Base-by-base conservation (phyloP, 768 basidiomycete genomes). In the Suillus alpinus region DNA sequence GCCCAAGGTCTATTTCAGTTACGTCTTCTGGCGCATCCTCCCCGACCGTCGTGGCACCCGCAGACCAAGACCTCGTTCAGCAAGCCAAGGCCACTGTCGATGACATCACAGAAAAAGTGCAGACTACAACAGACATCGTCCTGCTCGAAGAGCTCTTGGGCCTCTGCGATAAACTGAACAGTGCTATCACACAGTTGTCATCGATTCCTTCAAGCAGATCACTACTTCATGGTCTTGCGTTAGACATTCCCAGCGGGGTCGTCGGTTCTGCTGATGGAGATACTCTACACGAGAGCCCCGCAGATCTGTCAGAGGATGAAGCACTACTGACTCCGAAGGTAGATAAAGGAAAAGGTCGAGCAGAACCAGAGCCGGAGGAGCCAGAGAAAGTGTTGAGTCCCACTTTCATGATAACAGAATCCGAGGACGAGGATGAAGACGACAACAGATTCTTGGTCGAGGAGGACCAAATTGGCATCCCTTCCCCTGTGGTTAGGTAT, bases 311-410 rank as follows among this genome's bases (percentile, higher is more conserved):
- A 3, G 65, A 53, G 23, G 63, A 63, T 5, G 75, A 74, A 1
- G 61, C 64, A 23, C 83, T 79, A 14, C 76, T 81, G 44, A 89
- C 88, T 20, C 88, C 89, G 0, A 81, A 81, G 52, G 69, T 88
- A 16, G 89, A 93, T 72, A 94, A 93, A 71, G 92, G 91, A 59
- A 93, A 93, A 73, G 85, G 80, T 23, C 82, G 82, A 56, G 90
- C 89, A 31, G 80, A 86, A 66, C 84, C 88, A 0, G 83, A 87
- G 67, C 83, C 88, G 1, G 83, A 88, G 73, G 80, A 85, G 51
- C 83, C 76, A 2, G 89, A 91, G 75, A 86, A 84, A 72, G 84
- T 91, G 66, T 75, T 92, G 72, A 85, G 86, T 70, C 91, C 92
- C 20, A 82, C 85, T 77, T 75, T 86, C 68, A 75, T 70, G 61